Evolutionary conservation across 108 stramenopile species (phyloP).

Genomic region (Cafeteria roenbergensis): DNA sequence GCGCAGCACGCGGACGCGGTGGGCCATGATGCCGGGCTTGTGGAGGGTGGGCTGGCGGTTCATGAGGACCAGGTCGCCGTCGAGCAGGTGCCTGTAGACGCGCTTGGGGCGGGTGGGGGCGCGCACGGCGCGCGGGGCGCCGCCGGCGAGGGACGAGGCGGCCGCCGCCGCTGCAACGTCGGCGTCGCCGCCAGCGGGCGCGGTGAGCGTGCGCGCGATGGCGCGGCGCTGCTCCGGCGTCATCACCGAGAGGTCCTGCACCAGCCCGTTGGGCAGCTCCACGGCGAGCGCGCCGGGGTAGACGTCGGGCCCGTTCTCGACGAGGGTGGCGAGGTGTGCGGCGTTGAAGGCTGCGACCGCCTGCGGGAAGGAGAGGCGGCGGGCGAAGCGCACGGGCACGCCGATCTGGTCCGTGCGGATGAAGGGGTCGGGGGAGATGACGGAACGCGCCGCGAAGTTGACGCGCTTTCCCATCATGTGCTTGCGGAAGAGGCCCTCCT

Average conservation of each 20-base stretch:
- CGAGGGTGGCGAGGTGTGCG: slow-evolving; percentile 64
- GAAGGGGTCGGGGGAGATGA: slow-evolving; percentile 93
- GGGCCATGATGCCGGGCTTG: slow-evolving; percentile 99
- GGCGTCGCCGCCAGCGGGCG: background rate
- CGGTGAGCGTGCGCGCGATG: slow-evolving; percentile 1
- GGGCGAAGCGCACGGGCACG: slow-evolving; percentile 86
- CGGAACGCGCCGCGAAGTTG: slow-evolving; percentile 85
- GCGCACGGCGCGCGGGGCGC: background rate
- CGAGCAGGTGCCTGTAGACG: slow-evolving; percentile 81
- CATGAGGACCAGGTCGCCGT: slow-evolving; percentile 89
- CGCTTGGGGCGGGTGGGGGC: slow-evolving; percentile 8
- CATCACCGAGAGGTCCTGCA: slow-evolving; percentile 57
- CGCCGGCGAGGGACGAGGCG: background rate
- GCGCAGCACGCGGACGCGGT: slow-evolving; percentile 80
- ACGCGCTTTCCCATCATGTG: slow-evolving; percentile 99
- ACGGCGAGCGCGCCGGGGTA: slow-evolving; percentile 94
- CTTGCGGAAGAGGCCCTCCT: slow-evolving; percentile 90
- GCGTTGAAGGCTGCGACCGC: slow-evolving; percentile 85
- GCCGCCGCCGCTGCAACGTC: background rate
- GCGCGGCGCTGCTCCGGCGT: slow-evolving; percentile 14
- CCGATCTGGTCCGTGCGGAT: slow-evolving; percentile 94
- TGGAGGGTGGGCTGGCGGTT: slow-evolving; percentile 98
- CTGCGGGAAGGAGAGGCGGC: slow-evolving; percentile 74
- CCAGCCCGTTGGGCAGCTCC: slow-evolving; percentile 59
- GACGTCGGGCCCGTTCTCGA: slow-evolving; percentile 63